These are phyloP conservation scores for Hypoxylon rubiginosum DNA, from an alignment of 2,329 filamentous ascomycete genomes.

Conservation along the genomic window DNA sequence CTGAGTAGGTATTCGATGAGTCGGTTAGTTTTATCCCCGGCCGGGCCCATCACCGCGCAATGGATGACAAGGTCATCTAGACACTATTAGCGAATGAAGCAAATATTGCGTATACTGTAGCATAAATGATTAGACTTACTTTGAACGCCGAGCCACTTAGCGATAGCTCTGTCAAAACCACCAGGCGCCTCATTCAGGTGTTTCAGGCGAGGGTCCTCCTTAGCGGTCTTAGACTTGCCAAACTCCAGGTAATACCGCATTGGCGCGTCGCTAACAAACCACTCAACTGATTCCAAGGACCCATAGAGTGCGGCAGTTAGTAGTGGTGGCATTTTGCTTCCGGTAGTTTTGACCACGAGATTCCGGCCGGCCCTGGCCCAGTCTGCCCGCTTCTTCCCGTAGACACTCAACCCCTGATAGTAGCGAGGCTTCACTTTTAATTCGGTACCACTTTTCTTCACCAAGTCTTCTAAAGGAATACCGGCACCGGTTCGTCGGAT, in stretches of 20 bases:
- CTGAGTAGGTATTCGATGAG: slow-evolving; percentile 77
- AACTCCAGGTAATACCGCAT: slow-evolving; percentile 78
- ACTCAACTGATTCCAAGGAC: slow-evolving; percentile 78
- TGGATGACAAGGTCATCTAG: slow-evolving; percentile 75
- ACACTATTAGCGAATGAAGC: slow-evolving; percentile 38
- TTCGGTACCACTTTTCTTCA: slow-evolving; percentile 74
- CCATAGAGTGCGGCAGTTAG: slow-evolving; percentile 69
- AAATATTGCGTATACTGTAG: background rate
- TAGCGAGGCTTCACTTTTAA: slow-evolving; percentile 74
- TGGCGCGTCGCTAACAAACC: slow-evolving; percentile 81
- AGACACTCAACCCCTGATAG: slow-evolving; percentile 82
- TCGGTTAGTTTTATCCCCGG: slow-evolving; percentile 58
- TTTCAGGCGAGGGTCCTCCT: slow-evolving; percentile 72
- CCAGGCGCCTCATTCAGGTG: slow-evolving; percentile 70
- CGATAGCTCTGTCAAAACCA: slow-evolving; percentile 74
- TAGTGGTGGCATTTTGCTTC: slow-evolving; percentile 68
- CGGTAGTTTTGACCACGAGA: slow-evolving; percentile 56
- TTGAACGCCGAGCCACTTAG: slow-evolving; percentile 71
- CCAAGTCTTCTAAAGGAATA: slow-evolving; percentile 75
- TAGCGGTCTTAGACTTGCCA: slow-evolving; percentile 68
- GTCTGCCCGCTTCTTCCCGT: slow-evolving; percentile 66
- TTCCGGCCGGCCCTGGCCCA: slow-evolving; percentile 77
- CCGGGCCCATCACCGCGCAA: slow-evolving; percentile 68
- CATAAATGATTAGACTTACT: slow-evolving; percentile 60
- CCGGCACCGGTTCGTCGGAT: slow-evolving; percentile 77